A percentile compares a stretch with the other conserved stretches of the same genome.
These are phyloP conservation scores for Theileria annulata DNA, from an alignment of 169 alveolate species.

Conservation along the genomic window DNA sequence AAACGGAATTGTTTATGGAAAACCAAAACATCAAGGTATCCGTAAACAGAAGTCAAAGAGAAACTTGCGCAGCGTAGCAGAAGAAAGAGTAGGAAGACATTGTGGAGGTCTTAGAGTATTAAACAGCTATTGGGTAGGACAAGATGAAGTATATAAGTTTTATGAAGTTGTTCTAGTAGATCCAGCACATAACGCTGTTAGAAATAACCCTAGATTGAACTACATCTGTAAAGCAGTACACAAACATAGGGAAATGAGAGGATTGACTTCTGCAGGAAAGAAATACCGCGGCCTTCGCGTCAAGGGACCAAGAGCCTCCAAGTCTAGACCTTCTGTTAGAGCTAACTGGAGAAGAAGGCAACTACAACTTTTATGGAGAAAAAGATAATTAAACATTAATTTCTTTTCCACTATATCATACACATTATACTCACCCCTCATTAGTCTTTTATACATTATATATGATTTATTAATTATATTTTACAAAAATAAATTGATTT, in stretches of 20 bases:
- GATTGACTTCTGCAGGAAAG: slow-evolving; percentile 91
- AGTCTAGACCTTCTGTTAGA: slow-evolving; percentile 93
- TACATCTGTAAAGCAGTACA: slow-evolving; percentile 96
- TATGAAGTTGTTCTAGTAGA: slow-evolving; percentile 98
- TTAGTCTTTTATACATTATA: neutral
- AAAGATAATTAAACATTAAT: slow-evolving; percentile 82
- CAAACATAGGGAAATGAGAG: slow-evolving; percentile 99
- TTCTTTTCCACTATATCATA: neutral
- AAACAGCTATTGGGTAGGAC: slow-evolving; percentile 99
- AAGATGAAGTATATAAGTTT: slow-evolving; percentile 98
- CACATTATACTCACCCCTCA: neutral
- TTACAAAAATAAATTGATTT: neutral
- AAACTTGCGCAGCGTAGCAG: slow-evolving; percentile 96
- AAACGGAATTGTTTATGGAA: slow-evolving; percentile 99
- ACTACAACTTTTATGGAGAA: slow-evolving; percentile 91
- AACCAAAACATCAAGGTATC: slow-evolving; percentile 98
- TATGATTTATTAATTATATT: slow-evolving; percentile 6
- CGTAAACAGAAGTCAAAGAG: slow-evolving; percentile 94
- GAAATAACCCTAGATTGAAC: slow-evolving; percentile 97
- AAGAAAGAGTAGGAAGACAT: slow-evolving; percentile 97
- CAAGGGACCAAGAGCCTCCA: slow-evolving; percentile 92
- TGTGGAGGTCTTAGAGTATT: slow-evolving; percentile 95
- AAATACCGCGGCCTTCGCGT: slow-evolving; percentile 86
- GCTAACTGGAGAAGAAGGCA: slow-evolving; percentile 95
- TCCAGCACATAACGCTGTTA: slow-evolving; percentile 96